Conservation (phyloP, 805 yeast species). For the Monosporozyma unispora region DNA sequence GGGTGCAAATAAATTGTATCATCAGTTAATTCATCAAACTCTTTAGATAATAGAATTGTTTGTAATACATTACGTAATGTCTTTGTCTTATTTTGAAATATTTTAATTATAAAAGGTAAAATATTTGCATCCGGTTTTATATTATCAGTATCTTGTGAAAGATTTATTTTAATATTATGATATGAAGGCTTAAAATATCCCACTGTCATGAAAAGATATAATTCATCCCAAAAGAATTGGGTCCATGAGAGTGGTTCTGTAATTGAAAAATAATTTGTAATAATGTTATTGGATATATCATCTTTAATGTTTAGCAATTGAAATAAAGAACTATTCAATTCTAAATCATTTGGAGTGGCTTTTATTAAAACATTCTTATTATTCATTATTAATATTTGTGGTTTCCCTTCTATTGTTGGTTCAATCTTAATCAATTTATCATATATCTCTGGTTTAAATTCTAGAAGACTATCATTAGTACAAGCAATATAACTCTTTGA, state of each 20-base stretch:
- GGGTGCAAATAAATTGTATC: constrained; percentile 14
- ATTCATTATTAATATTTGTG: constrained; percentile 4
- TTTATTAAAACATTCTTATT: constrained; percentile 10
- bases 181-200: constrained; percentile 23
- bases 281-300: not conserved
- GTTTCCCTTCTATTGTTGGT: not conserved
- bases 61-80: constrained; percentile 12
- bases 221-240: constrained; percentile 25
- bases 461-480: constrained; percentile 26
- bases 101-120: constrained; percentile 11
- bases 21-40: constrained; percentile 4
- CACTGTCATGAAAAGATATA: constrained; percentile 25
- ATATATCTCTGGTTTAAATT: constrained; percentile 18
- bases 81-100: constrained; percentile 10
- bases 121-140: not conserved
- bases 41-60: constrained; percentile 11
- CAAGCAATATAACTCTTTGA: constrained; percentile 19
- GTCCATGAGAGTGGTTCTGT: constrained; percentile 26
- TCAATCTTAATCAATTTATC: constrained; percentile 13
- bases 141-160: constrained; percentile 1
- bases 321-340: constrained; percentile 14
- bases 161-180: constrained; percentile 5
- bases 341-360: constrained; percentile 25
- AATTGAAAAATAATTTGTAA: constrained; percentile 2
- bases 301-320: constrained; percentile 2